phyloP scores from a whole-genome alignment of 179 eudicot species.

The Corrigiola litoralis region DNA sequence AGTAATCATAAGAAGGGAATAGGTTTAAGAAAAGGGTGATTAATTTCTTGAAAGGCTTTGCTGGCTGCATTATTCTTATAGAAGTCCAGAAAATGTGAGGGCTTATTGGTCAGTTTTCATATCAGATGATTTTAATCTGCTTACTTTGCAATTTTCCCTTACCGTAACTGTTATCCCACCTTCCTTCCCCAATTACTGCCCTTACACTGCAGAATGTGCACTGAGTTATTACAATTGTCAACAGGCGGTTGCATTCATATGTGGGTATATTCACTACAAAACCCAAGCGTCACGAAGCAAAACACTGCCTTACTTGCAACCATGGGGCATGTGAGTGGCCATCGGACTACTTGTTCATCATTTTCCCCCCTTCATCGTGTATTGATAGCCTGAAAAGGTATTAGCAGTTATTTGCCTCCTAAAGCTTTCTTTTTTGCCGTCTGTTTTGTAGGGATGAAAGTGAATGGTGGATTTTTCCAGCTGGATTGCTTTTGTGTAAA shows the following conservation, averaged over 20 bases:
- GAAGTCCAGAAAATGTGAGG: neutral
- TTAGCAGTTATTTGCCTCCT: neutral
- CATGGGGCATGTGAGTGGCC: slow-evolving; percentile 89
- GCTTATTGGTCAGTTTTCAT: neutral
- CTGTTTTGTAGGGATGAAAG: slow-evolving; percentile 81
- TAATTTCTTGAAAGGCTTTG: no score
- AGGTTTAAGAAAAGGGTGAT: neutral
- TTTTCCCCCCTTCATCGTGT: neutral
- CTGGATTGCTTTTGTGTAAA: slow-evolving; percentile 76
- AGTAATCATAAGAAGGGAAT: no score
- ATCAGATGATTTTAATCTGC: neutral
- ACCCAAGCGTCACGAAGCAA: slow-evolving; percentile 58
- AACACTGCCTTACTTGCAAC: slow-evolving; percentile 46
- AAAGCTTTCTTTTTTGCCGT: neutral
- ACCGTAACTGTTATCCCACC: neutral
- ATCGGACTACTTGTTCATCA: neutral
- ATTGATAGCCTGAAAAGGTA: neutral
- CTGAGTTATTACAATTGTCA: slow-evolving; percentile 14
- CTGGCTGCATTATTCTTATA: neutral
- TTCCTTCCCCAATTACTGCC: neutral
- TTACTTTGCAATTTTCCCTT: no score
- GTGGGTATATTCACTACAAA: slow-evolving; percentile 75
- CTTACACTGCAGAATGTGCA: neutral
- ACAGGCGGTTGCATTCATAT: slow-evolving; percentile 82
- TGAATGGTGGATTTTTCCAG: slow-evolving; percentile 98